These are phyloP conservation scores for Hygrophoropsis aurantiaca DNA, from an alignment of 768 basidiomycete species.

Conservation along the genomic window DNA sequence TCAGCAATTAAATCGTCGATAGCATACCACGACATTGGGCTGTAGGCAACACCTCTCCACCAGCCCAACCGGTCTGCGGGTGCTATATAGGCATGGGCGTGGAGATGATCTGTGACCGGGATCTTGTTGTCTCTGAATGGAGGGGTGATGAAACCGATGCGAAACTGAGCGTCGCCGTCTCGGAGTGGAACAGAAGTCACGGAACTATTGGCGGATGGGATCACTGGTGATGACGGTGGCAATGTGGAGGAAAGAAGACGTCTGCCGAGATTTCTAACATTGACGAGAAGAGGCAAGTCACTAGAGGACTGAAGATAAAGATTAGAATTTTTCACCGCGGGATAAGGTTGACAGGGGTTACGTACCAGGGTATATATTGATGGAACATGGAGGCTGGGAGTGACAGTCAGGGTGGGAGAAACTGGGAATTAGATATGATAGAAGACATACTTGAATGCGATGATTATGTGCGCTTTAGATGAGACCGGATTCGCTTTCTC, in stretches of 20 bases:
- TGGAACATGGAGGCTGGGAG: conserved; percentile 67
- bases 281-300: conserved; percentile 71
- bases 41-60: conserved; percentile 69
- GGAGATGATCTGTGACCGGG: conserved; percentile 77
- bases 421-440: conserved; percentile 34
- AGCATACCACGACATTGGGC: conserved; percentile 70
- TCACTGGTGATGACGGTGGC: conserved; percentile 36
- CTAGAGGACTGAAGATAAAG: conserved; percentile 56
- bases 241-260: conserved; percentile 53
- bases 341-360: conserved; percentile 9
- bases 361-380: conserved; percentile 73
- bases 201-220: conserved; percentile 14
- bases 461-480: conserved; percentile 68
- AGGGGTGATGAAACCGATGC: conserved; percentile 76
- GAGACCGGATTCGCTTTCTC: conserved; percentile 72
- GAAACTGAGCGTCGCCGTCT: conserved; percentile 41
- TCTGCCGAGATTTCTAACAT: conserved; percentile 55
- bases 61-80: conserved; percentile 69
- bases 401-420: conserved; percentile 38
- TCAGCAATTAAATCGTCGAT: conserved; percentile 81
- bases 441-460: conserved; percentile 70
- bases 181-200: conserved; percentile 27
- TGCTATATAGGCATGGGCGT: conserved; percentile 70
- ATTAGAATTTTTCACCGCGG: conserved; percentile 7
- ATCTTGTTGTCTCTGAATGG: conserved; percentile 78